Percentiles rank a stretch among this genome's conserved stretches.
Evolutionary conservation across 2,329 filamentous ascomycete species (phyloP).

Genomic region (Aaosphaeria arxii): DNA sequence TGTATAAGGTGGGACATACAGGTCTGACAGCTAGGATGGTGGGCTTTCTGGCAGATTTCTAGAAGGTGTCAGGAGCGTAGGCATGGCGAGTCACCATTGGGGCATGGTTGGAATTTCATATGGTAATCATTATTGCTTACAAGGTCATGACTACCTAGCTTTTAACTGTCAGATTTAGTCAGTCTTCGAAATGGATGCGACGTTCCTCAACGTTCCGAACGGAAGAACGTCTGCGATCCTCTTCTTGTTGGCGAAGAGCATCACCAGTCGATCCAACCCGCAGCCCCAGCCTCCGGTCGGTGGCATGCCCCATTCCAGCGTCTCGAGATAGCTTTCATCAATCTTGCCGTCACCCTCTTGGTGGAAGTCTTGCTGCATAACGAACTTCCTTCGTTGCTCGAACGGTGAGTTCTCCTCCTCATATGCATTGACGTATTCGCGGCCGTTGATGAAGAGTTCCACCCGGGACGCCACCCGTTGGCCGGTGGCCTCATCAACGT

Average conservation of each 20-base stretch:
- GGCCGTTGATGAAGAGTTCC: slow-evolving; percentile 77
- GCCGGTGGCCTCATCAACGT: slow-evolving; percentile 60
- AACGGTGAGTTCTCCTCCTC: slow-evolving; percentile 96
- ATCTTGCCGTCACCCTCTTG: slow-evolving; percentile 42
- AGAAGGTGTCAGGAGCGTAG: no score
- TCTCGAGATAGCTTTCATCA: slow-evolving; percentile 81
- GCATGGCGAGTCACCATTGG: no score
- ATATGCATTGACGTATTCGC: slow-evolving; percentile 93
- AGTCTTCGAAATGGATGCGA: slow-evolving; percentile 39
- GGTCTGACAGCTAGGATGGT: no score
- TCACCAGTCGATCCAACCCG: slow-evolving; percentile 84
- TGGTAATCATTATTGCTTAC: no score
- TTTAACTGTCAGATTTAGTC: neutral
- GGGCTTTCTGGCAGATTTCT: no score
- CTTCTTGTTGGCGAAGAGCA: slow-evolving; percentile 78
- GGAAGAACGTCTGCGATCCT: slow-evolving; percentile 82
- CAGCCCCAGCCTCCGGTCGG: slow-evolving; percentile 97
- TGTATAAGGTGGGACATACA: no score
- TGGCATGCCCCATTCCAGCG: slow-evolving; percentile 85
- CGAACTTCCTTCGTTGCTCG: slow-evolving; percentile 80
- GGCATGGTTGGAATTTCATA: no score
- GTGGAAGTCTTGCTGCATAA: slow-evolving; percentile 50
- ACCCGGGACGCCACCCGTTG: slow-evolving; percentile 78
- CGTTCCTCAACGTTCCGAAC: slow-evolving; percentile 77
- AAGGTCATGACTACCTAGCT: no score